Base-by-base conservation (phyloP, 2,329 filamentous ascomycete genomes). In the Purpureocillium takamizusanense region DNA sequence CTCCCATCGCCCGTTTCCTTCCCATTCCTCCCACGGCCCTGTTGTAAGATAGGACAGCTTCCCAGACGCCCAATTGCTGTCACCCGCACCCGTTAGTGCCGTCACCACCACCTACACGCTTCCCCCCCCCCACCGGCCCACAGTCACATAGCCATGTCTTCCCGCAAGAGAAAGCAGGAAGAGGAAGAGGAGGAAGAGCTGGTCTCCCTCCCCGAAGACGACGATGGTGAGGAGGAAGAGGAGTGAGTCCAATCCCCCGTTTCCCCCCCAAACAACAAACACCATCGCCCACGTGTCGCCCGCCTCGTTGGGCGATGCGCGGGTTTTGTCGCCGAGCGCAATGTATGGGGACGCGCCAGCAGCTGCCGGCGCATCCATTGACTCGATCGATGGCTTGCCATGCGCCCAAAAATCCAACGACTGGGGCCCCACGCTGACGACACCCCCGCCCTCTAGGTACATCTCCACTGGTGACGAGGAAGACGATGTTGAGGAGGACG, bases 171-270 rank as follows among this genome's bases (percentile, higher is more conserved):
- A 63, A 71, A 70, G 63, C 65, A 69, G 50, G 67, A 83, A 36
- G 81, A 83, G 17, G n/a, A n/a, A n/a, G 68, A 71, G 47, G 66
- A 70, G 53, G 69, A 72, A 42, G 69, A 73, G 59, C 68, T 74
- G 27, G 65, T 74, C 44, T 71, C 70, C 44, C 67, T 74, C 39
- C 70, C 70, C 38, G 70, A 71, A 43, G 69, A 64, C 35, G 64
- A 66, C 35, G 67, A 70, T 42, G 67, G 63, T 32, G 67, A 70
- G 51, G 69, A 72, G 50, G 70, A 73, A 53, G 68, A 73, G 53
- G 70, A 73, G 70, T 74, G 65, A 66, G 70, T 54, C 34, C 31
- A 21, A 21, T 30, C 37, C 38, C 13, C 15, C 27, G 21, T n/a
- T 34, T 33, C 14, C n/a, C 30, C 10, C 28, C 11, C 9, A n/a